Percentiles rank a stretch among this genome's conserved stretches.
Conservation (phyloP, 805 yeast genomes). For the Candida hispaniensis region DNA sequence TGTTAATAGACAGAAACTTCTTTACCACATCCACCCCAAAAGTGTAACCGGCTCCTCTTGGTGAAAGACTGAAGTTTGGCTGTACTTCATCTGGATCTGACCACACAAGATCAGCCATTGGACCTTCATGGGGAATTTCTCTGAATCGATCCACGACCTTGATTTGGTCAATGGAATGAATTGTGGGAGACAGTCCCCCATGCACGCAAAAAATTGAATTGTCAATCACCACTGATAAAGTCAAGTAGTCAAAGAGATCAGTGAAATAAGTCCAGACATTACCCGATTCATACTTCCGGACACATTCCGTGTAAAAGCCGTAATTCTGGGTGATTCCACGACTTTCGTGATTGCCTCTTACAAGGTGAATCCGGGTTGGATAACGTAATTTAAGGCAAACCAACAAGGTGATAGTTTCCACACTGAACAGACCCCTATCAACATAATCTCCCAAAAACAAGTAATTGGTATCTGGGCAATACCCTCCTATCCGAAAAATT, state of each 20-base stretch:
- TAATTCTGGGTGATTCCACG: constrained; percentile 94
- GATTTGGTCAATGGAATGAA: constrained; percentile 88
- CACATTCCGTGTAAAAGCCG: constrained; percentile 92
- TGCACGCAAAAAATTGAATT: constrained; percentile 87
- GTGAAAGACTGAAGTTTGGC: constrained; percentile 72
- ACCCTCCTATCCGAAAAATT: constrained; percentile 87
- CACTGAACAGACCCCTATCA: constrained; percentile 86
- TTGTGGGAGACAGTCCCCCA: constrained; percentile 93
- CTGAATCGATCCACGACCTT: constrained; percentile 79
- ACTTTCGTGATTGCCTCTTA: constrained; percentile 94
- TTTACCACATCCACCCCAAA: constrained; percentile 88
- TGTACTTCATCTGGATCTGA: constrained; percentile 87
- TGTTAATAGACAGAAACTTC: constrained; percentile 68
- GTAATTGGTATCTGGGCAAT: constrained; percentile 87
- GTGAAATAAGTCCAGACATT: constrained; percentile 85
- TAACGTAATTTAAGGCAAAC: constrained; percentile 77
- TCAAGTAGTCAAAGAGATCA: constrained; percentile 83
- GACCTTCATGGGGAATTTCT: constrained; percentile 98
- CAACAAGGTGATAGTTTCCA: constrained; percentile 80
- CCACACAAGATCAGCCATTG: constrained; percentile 99
- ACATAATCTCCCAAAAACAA: constrained; percentile 92
- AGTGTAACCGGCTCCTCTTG: constrained; percentile 97
- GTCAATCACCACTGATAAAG: constrained; percentile 82
- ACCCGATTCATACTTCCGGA: constrained; percentile 72
- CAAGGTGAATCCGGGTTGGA: constrained; percentile 69